These are phyloP conservation scores for Cryptococcus sp. DNA, from an alignment of 1,284 basidiomycete genomes.

Conservation along the genomic window DNA sequence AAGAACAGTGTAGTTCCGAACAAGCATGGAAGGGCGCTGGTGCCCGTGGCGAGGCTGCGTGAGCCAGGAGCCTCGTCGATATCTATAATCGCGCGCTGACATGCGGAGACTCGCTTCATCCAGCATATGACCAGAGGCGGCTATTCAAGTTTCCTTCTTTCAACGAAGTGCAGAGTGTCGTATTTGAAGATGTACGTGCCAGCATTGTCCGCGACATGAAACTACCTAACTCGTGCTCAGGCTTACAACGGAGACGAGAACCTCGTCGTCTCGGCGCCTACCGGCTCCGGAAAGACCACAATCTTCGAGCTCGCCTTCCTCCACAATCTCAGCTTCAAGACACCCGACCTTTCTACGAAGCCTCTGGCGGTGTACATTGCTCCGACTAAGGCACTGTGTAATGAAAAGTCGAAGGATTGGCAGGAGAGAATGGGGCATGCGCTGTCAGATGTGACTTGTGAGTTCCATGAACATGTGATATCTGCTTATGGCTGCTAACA, in stretches of 20 bases:
- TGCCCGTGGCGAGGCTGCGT: constrained; percentile 69
- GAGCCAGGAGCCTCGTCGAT: constrained; percentile 31
- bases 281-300: constrained; percentile 88
- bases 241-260: constrained; percentile 71
- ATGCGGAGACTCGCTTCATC: background rate
- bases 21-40: constrained; percentile 56
- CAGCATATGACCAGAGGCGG: constrained; percentile 74
- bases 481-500: background rate
- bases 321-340: background rate
- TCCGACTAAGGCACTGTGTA: constrained; percentile 89
- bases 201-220: background rate
- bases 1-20: constrained; percentile 29
- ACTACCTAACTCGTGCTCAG: constrained; percentile 37
- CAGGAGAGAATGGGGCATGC: constrained; percentile 63
- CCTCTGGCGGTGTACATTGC: constrained; percentile 80
- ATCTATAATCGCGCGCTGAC: background rate
- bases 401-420: constrained; percentile 84
- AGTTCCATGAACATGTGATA: constrained; percentile 20
- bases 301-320: constrained; percentile 90
- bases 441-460: constrained; percentile 67
- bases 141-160: constrained; percentile 85
- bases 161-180: constrained; percentile 82
- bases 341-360: constrained; percentile 46
- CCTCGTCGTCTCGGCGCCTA: constrained; percentile 83
- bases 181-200: constrained; percentile 65